These are phyloP conservation scores for Syzygium malaccense DNA, from an alignment of 441 rosid species.

Conservation along the genomic window DNA sequence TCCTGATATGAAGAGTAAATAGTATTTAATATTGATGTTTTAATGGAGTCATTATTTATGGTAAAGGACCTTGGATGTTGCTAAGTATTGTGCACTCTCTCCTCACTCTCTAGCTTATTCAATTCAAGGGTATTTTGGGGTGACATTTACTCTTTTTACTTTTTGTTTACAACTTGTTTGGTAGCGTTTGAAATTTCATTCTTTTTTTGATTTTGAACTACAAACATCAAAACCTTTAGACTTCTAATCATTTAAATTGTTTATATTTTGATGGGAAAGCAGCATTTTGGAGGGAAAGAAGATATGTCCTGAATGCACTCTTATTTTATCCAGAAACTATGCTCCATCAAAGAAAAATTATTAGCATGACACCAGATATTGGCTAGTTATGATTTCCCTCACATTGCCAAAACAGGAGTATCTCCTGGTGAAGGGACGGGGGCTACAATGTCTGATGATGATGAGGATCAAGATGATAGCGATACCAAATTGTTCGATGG, in stretches of 20 bases:
- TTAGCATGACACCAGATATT: not conserved
- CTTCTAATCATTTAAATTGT: not conserved
- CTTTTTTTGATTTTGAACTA: not conserved
- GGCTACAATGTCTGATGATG: slow-evolving; percentile 1
- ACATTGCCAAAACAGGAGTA: not conserved
- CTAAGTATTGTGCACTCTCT: not conserved
- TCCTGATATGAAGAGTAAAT: not conserved
- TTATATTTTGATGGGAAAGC: not conserved
- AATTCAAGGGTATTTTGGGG: not conserved
- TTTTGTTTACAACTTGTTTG: not conserved
- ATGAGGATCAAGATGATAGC: not conserved
- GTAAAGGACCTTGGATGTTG: not conserved
- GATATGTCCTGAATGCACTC: not conserved
- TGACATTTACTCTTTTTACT: not conserved
- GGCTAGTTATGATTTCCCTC: not conserved
- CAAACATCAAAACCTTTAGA: not conserved
- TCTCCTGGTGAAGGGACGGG: not conserved
- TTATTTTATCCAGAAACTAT: not conserved
- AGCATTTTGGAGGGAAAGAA: not conserved
- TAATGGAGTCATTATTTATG: not conserved
- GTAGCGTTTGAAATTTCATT: not conserved
- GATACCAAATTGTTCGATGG: not conserved
- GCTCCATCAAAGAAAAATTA: not conserved
- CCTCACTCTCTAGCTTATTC: not conserved
- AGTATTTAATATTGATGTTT: not conserved